Conservation (phyloP, 495 filamentous ascomycete species). For the Neurospora sp. region DNA sequence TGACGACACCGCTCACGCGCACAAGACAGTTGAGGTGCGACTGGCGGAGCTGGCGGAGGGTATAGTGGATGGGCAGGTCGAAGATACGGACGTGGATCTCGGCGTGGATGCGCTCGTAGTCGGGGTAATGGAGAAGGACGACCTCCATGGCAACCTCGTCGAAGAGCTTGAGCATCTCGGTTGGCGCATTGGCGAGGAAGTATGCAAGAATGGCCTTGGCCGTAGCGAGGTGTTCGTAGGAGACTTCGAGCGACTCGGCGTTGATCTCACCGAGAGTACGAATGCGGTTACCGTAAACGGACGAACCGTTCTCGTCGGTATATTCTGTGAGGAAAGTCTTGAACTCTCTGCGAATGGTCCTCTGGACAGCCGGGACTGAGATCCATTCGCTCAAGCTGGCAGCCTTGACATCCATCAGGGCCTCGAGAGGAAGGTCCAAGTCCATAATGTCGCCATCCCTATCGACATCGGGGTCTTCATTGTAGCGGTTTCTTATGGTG, state of each 20-base stretch:
- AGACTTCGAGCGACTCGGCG: constrained; percentile 91
- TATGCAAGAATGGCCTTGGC: constrained; percentile 96
- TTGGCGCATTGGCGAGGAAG: constrained; percentile 91
- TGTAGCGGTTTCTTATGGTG: constrained; percentile 73
- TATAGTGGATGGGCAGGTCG: constrained; percentile 88
- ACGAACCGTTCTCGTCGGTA: constrained; percentile 73
- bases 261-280: constrained; percentile 92
- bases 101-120: constrained; percentile 94
- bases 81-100: constrained; percentile 98
- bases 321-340: constrained; percentile 96
- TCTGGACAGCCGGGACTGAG: constrained; percentile 76
- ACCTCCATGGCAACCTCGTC: constrained; percentile 96
- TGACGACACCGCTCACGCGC: constrained; percentile 90
- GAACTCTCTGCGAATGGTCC: constrained; percentile 92
- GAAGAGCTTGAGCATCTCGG: constrained; percentile 90
- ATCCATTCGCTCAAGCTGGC: constrained; percentile 92
- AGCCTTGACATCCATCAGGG: constrained; percentile 87
- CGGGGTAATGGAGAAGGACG: constrained; percentile 87
- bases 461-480: constrained; percentile 87
- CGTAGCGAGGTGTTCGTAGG: constrained; percentile 79
- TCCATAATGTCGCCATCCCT: constrained; percentile 91
- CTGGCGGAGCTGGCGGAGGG: constrained; percentile 93
- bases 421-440: constrained; percentile 85
- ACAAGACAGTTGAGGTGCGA: constrained; percentile 95
- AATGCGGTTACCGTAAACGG: constrained; percentile 89